Base-by-base conservation (phyloP, 2,329 filamentous ascomycete genomes). In the Claviceps sp. region DNA sequence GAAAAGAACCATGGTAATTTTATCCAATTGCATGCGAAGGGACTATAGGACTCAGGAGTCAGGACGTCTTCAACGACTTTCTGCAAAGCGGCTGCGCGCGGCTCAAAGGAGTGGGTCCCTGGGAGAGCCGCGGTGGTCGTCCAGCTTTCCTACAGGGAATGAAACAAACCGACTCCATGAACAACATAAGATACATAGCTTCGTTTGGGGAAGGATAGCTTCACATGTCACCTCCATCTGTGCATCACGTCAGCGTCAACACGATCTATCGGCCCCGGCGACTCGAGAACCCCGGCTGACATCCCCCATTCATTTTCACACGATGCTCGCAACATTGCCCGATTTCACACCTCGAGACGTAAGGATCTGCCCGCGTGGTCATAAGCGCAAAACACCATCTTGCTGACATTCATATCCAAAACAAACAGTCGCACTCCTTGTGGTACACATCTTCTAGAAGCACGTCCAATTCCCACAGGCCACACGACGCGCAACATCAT, bases 261-360 rank as follows among this genome's bases (percentile, higher is more conserved):
- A 13, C 11, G 29, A 50, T 17, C 48, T 38, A n/a, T n/a, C 44
- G 17, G 17, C 38, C 29, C 8, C 48, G 16, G n/a, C 40, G 38
- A 40, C 29, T 34, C 26, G 16, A 9, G 13, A 14, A 4, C 29
- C 37, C 20, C 5, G 45, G 34, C 7, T 36, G 13, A 22, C 36
- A 7, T 6, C 16, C 22, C 5, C 13, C 23, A 23, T 13, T 49
- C 23, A 6, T 3, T 9, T 22, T 57, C 20, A 66, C 56, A 47
- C 50, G 52, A 83, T 83, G 76, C 76, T 85, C 58, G 77, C 76
- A 45, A 72, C 81, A 47, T 74, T 87, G 16, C 83, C 83, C 46
- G 79, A 81, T 55, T 75, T 88, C 53, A 78, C 80, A 17, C 85
- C 84, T 49, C 80, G 81, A 68, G 83, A 88, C 61, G 85, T 87